Evolutionary conservation across 2,329 filamentous ascomycete species (phyloP).

Genomic region (Colletotrichum magnum): DNA sequence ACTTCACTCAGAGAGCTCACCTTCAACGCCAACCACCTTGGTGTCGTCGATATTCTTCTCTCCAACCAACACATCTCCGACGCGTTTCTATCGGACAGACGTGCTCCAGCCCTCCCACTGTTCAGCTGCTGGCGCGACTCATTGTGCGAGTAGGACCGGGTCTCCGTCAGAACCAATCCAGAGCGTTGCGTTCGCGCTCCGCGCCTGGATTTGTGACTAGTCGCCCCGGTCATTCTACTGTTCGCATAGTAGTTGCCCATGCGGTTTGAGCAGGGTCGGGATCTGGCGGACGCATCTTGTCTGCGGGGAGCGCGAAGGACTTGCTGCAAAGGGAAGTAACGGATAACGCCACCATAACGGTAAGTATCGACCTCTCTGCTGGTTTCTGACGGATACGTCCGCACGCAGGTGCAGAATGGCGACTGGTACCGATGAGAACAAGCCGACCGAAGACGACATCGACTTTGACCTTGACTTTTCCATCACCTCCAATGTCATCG

Average conservation of each 20-base stretch:
- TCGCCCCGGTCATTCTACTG: slow-evolving; percentile 26
- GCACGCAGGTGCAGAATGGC: not conserved
- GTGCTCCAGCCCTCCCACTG: not conserved
- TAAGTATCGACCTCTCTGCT: slow-evolving; percentile 15
- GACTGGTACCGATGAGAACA: not conserved
- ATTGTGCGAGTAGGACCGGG: slow-evolving; percentile 21
- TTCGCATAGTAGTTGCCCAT: slow-evolving; percentile 19
- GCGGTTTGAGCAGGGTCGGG: slow-evolving; percentile 11
- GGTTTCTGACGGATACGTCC: not conserved
- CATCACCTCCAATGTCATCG: not conserved
- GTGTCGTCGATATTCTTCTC: not conserved
- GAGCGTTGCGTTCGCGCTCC: not conserved
- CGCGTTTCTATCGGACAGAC: slow-evolving; percentile 6
- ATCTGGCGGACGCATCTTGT: slow-evolving; percentile 11
- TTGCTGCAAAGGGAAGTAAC: not conserved
- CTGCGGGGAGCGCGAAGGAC: not conserved
- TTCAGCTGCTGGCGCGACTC: slow-evolving; percentile 17
- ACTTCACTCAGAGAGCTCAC: too few relatives aligned
- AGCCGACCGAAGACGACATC: not conserved
- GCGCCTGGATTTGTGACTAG: slow-evolving; percentile 15
- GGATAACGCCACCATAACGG: not conserved
- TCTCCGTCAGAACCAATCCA: slow-evolving; percentile 5
- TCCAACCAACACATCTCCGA: not conserved
- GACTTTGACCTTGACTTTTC: not conserved
- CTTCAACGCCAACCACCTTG: too few relatives aligned